These are phyloP conservation scores for Apiospora rasikravindrae DNA, from an alignment of 2,329 filamentous ascomycete genomes.

Conservation along the genomic window DNA sequence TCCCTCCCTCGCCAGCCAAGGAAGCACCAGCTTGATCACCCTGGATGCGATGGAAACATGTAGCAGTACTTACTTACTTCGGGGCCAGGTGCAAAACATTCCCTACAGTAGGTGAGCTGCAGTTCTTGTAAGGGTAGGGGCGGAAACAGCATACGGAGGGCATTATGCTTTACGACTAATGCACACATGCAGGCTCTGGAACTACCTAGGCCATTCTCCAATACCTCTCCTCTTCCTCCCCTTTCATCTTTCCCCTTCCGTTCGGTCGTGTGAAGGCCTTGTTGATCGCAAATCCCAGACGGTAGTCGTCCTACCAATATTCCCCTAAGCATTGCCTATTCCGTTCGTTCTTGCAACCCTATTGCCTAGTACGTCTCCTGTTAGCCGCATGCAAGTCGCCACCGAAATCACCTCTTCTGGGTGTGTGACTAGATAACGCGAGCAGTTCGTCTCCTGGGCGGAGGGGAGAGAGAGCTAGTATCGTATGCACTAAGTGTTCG, in stretches of 20 bases:
- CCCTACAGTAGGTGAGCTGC: not conserved
- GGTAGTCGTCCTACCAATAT: not conserved
- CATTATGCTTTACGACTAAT: conserved; percentile 13
- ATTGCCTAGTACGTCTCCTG: not conserved
- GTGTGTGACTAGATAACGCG: not conserved
- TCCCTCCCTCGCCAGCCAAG: not conserved
- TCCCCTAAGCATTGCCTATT: not conserved
- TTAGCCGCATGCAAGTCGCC: not conserved
- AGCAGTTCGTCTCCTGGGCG: not conserved
- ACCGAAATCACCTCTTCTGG: not conserved
- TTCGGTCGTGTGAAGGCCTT: not conserved
- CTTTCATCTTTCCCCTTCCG: not conserved
- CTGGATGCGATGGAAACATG: conserved; percentile 11
- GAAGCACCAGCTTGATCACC: not conserved
- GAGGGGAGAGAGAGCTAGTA: not conserved
- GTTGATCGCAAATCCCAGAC: not conserved
- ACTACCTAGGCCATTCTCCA: conserved; percentile 3
- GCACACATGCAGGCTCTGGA: not conserved
- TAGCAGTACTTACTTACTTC: not conserved
- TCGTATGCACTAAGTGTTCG: not conserved
- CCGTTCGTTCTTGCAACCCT: not conserved
- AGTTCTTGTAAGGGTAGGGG: not conserved
- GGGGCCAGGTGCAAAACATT: conserved; percentile 1
- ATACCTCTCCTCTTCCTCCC: not conserved
- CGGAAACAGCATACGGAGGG: not conserved